These are phyloP conservation scores for Epichloe amarillans DNA, from an alignment of 2,329 filamentous ascomycete species.

Conservation along the genomic window DNA sequence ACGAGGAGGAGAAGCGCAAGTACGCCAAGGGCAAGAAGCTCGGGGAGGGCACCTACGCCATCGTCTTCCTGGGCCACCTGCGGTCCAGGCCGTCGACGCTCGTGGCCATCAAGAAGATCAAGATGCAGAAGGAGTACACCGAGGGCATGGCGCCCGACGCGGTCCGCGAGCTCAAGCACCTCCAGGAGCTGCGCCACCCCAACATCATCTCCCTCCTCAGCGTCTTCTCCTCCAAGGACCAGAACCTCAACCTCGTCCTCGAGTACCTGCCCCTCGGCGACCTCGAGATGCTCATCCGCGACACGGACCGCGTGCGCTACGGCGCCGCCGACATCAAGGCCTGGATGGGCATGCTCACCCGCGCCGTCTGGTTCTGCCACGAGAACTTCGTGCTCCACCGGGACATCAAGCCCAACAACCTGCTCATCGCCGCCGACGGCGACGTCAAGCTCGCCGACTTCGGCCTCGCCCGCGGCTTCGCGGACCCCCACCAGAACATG, in stretches of 20 bases:
- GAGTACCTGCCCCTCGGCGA: conserved; percentile 92
- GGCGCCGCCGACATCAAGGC: conserved; percentile 86
- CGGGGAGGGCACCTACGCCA: conserved; percentile 92
- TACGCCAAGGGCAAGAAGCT: conserved; percentile 90
- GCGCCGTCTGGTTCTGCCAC: conserved; percentile 93
- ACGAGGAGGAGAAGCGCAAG: conserved; percentile 70
- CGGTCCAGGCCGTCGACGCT: conserved; percentile 55
- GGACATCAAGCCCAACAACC: conserved; percentile 98
- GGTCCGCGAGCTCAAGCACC: conserved; percentile 87
- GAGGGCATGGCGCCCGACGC: conserved; percentile 92
- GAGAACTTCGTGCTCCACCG: conserved; percentile 88
- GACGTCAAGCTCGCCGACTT: conserved; percentile 97
- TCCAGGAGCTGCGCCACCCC: conserved; percentile 86
- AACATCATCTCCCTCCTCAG: conserved; percentile 90
- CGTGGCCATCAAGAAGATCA: conserved; percentile 91
- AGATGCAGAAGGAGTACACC: conserved; percentile 70
- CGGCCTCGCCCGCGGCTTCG: conserved; percentile 78
- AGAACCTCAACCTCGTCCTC: conserved; percentile 90
- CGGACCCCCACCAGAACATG: conserved; percentile 81
- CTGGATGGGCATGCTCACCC: conserved; percentile 95
- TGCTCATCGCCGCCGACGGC: conserved; percentile 84
- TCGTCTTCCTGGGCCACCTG: conserved; percentile 82
- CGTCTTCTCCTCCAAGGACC: conserved; percentile 91
- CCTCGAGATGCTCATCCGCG: conserved; percentile 85
- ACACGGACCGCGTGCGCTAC: conserved; percentile 65